Evolutionary conservation across 2,329 filamentous ascomycete genomes (phyloP), one percentile per base, ranked within the genome.

Genomic region (Dendryphion nanum): DNA sequence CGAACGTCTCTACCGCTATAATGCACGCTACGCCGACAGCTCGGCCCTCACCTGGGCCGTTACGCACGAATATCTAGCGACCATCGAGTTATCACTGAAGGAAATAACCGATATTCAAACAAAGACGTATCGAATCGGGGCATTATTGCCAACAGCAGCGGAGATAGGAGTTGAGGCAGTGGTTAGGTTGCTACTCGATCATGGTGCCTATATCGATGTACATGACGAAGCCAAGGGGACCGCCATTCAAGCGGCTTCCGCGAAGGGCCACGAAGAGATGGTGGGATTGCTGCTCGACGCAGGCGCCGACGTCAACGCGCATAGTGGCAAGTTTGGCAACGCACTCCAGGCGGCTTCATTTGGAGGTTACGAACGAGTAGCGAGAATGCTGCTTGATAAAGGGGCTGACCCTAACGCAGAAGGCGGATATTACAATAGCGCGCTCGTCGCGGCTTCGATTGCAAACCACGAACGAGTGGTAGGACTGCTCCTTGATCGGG

Each of bases 291-390:
- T 54, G 2, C 32, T 50, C n/a, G 41, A 48, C 15, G 30, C 47
- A 6, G 35, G 37, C 13, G 49, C 53, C 12, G 42, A 56, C 29
- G 41, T 53, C 4, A 45, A 54, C 19, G 37, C 47, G 5, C 36
- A 41, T 26, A 48, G 46, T 19, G 46, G 46, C 2, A 15, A 44
- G 7, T 41, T 52, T 13, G 49, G 50, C 6, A 44, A 38, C 10
- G 45, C 52, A 16, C 47, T 45, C 37, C 49, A 41, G 8, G 51
- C 50, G 10, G 37, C 43, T 17, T 53, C n/a, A n/a, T n/a, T n/a
- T n/a, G n/a, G n/a, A n/a, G n/a, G n/a, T n/a, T n/a, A n/a, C n/a
- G n/a, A n/a, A 57, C n/a, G 39, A 29, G 13, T 39, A 41, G 17
- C 39, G 38, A 12, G 43, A 52, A 19, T 40, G 18, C 37, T 46